Percentiles rank a stretch among this genome's conserved stretches.
Evolutionary conservation across 1,139 yeast genomes (phyloP).

Genomic region (Entelexis paramagnoliae): DNA sequence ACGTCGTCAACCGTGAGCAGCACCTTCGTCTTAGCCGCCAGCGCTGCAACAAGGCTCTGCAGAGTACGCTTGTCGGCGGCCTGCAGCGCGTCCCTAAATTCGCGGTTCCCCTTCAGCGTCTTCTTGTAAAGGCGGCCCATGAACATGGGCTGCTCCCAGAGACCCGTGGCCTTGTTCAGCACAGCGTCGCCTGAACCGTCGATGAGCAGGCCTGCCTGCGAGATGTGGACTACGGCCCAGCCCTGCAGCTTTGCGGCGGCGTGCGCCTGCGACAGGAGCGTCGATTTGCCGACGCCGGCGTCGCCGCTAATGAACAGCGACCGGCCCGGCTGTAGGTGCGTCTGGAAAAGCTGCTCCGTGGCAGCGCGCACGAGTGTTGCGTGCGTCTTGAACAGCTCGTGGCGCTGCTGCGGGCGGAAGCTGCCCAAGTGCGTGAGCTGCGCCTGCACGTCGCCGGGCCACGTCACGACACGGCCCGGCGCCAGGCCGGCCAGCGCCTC

Average conservation of each 20-base stretch:
- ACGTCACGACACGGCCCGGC: constrained; percentile 17
- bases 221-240: constrained; percentile 53
- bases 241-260: constrained; percentile 46
- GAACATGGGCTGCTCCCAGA: constrained; percentile 61
- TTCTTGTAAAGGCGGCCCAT: constrained; percentile 52
- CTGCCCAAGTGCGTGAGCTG: constrained; percentile 36
- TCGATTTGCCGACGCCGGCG: constrained; percentile 72
- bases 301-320: constrained; percentile 49
- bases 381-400: constrained; percentile 42
- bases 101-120: constrained; percentile 48
- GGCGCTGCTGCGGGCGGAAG: constrained; percentile 43
- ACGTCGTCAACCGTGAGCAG: constrained; percentile 66
- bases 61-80: constrained; percentile 34
- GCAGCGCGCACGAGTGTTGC: constrained; percentile 37
- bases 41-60: constrained; percentile 40
- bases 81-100: constrained; percentile 31
- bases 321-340: constrained; percentile 27
- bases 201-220: constrained; percentile 50
- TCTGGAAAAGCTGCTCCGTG: constrained; percentile 26
- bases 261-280: constrained; percentile 61
- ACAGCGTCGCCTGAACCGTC: constrained; percentile 44
- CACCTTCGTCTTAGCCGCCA: constrained; percentile 46
- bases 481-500: constrained; percentile 14
- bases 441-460: constrained; percentile 21
- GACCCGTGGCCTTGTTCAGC: constrained; percentile 30